Evolutionary conservation across 306 rosid genomes (phyloP), one percentile per base, ranked within the genome.

Genomic region (Quercus agrifolia): DNA sequence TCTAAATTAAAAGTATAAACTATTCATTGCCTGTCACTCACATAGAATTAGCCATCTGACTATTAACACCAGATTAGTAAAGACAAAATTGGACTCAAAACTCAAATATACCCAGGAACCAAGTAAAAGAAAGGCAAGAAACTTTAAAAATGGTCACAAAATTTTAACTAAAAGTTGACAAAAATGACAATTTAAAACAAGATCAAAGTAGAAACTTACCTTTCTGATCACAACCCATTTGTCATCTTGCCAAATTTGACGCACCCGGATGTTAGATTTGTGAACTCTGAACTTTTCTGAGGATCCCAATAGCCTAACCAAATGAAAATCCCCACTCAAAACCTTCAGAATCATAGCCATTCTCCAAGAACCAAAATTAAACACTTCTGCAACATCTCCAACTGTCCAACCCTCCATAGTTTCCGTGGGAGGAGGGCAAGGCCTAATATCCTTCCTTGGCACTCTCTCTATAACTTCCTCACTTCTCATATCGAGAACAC

Each of bases 351-450:
- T 81, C 66, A 54, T 79, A 10, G 93, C 96, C 44, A 79, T 83
- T 83, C 85, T 91, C 99, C 99, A 95, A 21, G 87, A 90, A 73
- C 83, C 87, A 64, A 1, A 78, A 83, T 83, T 82, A 41, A 86
- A 91, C 38, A 88, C 92, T 87, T 95, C 99, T 54, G 81, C 89
- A 62, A 87, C 59, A 84, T 95, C 92, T 74, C 88, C 87, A 56
- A 74, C 84, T 19, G 41, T 72, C 96, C 92, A 93, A 73, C 70
- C 51, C 54, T 83, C 79, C 25, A 56, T 15, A 66, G 74, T 81
- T 76, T 31, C 31, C 21, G 69, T 77, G 5, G 54, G 80, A 33
- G 93, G 96, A 12, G 94, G 97, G 59, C 85, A 85, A 5, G 94
- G 99, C 86, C 97, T 88, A 68, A 93, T 81, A 76, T 82, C 87